Evolutionary conservation across 306 rosid genomes (phyloP).

Genomic region (Castanopsis chinensis): DNA sequence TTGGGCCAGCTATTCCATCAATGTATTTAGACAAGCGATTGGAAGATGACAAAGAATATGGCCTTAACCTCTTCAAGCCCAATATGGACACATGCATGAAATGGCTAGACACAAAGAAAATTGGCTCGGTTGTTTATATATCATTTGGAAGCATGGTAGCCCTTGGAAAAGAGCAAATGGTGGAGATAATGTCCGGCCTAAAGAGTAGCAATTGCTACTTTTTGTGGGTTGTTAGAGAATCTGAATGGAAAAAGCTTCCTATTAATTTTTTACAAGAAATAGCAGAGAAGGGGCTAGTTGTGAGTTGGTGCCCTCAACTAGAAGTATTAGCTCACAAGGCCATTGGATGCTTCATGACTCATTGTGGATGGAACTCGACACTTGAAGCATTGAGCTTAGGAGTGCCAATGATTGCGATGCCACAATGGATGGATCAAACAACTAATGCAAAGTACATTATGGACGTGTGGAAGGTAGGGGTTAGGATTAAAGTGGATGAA

Average conservation of each 20-base stretch:
- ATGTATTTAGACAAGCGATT: constrained; percentile 17
- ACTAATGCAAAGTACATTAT: constrained; percentile 12
- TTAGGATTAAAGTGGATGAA: constrained; percentile 6
- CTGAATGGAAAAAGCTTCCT: constrained; percentile 6
- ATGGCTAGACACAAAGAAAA: constrained; percentile 20
- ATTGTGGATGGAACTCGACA: constrained; percentile 23
- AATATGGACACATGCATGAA: not conserved
- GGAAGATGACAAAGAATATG: constrained; percentile 21
- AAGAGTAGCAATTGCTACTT: not conserved
- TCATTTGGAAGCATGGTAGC: constrained; percentile 13
- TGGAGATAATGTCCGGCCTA: not conserved
- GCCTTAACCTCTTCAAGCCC: constrained; percentile 8
- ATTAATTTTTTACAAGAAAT: not conserved
- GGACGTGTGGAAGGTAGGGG: constrained; percentile 20
- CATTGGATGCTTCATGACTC: constrained; percentile 10
- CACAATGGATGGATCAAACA: constrained; percentile 19
- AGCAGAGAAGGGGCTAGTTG: not conserved
- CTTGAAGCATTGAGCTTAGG: constrained; percentile 19
- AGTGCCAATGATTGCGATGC: constrained; percentile 16
- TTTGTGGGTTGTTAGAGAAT: constrained; percentile 17
- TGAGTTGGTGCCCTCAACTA: constrained; percentile 15
- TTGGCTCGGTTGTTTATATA: not conserved
- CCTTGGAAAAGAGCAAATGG: constrained; percentile 21
- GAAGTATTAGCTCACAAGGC: constrained; percentile 17
- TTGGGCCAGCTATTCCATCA: constrained; percentile 24